These are phyloP conservation scores for Citrullus mucosospermus DNA, from an alignment of 306 rosid genomes.

Conservation along the genomic window DNA sequence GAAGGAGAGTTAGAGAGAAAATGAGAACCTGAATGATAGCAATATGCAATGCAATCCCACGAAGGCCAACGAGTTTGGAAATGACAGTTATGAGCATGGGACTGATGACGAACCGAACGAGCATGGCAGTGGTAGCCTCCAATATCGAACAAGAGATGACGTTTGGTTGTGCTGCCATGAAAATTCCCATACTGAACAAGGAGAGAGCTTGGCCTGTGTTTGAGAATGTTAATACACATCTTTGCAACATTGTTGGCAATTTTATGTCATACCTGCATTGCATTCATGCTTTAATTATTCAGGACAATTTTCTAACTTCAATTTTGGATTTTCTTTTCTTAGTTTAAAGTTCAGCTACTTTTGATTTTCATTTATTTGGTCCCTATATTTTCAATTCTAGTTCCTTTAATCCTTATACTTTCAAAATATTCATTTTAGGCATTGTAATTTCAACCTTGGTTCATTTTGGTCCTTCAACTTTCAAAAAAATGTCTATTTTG, in stretches of 20 bases:
- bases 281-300: background rate
- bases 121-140: constrained; percentile 58
- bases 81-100: constrained; percentile 67
- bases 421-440: too few species aligned
- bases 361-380: too few species aligned
- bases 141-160: constrained; percentile 63
- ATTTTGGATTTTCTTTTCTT: background rate
- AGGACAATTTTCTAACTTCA: background rate
- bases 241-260: constrained; percentile 58
- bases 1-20: background rate
- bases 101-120: constrained; percentile 60
- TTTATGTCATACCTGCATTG: constrained; percentile 44
- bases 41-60: constrained; percentile 55
- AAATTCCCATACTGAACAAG: constrained; percentile 74
- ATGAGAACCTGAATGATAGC: constrained; percentile 66
- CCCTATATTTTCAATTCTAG: too few species aligned
- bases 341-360: too few species aligned
- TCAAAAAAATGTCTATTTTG: too few species aligned
- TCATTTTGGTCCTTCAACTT: too few species aligned
- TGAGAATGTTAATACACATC: constrained; percentile 53
- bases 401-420: too few species aligned
- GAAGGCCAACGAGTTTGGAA: constrained; percentile 42
- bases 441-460: too few species aligned
- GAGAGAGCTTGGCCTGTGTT: constrained; percentile 76
- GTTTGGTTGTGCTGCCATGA: constrained; percentile 79